phyloP scores from a whole-genome alignment of 306 rosid species.

The Clitoria ternatea region DNA sequence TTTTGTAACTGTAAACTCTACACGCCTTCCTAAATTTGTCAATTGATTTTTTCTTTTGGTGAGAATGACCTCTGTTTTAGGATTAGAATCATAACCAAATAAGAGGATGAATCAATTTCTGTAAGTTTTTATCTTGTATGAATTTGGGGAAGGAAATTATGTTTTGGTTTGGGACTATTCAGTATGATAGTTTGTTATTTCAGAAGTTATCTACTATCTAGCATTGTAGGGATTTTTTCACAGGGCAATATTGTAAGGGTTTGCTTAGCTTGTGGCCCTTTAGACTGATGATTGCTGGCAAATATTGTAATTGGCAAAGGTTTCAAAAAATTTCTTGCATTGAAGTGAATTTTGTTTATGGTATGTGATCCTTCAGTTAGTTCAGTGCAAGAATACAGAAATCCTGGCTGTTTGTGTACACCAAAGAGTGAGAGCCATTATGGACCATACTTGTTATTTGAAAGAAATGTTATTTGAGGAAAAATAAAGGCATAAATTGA shows the following conservation, averaged over 20 bases:
- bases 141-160: not conserved
- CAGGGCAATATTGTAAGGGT: not conserved
- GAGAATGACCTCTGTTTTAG: not conserved
- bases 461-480: conserved; percentile 1
- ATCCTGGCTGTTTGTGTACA: not conserved
- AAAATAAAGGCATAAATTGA: too few relatives aligned
- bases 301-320: not conserved
- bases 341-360: not conserved
- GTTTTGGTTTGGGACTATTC: not conserved
- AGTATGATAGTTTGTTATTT: not conserved
- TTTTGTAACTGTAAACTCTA: not conserved
- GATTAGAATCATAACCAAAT: not conserved
- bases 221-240: not conserved
- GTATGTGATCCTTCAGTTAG: not conserved
- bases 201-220: not conserved
- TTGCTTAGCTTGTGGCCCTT: not conserved
- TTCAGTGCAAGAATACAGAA: not conserved
- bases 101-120: not conserved
- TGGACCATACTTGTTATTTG: not conserved
- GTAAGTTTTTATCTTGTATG: too few relatives aligned
- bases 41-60: not conserved
- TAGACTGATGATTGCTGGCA: not conserved
- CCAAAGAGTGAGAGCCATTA: not conserved
- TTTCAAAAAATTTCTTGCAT: not conserved
- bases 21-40: not conserved